Evolutionary conservation across 2,329 filamentous ascomycete genomes (phyloP), one percentile per base, ranked within the genome.

Genomic region (Fusarium miscanthi): DNA sequence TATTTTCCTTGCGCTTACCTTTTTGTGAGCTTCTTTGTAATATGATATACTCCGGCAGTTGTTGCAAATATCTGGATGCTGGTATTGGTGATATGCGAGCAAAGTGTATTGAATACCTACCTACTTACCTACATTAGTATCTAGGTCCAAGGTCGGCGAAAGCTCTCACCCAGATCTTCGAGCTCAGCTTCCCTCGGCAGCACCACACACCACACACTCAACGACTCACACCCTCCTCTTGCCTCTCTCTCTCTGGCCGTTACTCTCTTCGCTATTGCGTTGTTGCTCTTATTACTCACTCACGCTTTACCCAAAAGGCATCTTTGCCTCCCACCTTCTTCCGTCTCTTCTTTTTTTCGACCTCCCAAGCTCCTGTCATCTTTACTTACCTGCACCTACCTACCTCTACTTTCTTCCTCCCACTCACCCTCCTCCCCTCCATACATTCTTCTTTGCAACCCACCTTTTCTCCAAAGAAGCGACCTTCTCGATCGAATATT

Each of bases 251-350:
- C 66, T 67, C 60, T 76, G 38, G 58, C 52, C 62, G 56, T 65
- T 74, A 53, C 64, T 66, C 52, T 63, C 64, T 67, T 69, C 51
- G 40, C 62, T 57, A 66, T 72, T 63, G 62, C 67, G 70, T 70
- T 66, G 54, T 67, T 74, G 59, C 67, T 72, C 63, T 71, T 66
- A 73, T 75, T 76, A 74, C 75, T 76, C 74, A 60, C 59, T 66
- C 64, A 70, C 74, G 68, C 75, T 66, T 74, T 77, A 66, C 72
- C 75, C 74, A 66, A 77, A 69, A 77, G 66, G 65, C 66, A 73
- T 76, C 66, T 70, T 76, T 77, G 75, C 75, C 75, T 77, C 75
- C 75, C 75, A 76, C 72, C 72, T 77, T 75, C 72, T 61, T 73
- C 70, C 63, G 62, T 70, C 70, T 66, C 66, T 75, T 72, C 69